Evolutionary conservation across 345 rosid genomes (phyloP).

Genomic region (Carallia pectinifolia): DNA sequence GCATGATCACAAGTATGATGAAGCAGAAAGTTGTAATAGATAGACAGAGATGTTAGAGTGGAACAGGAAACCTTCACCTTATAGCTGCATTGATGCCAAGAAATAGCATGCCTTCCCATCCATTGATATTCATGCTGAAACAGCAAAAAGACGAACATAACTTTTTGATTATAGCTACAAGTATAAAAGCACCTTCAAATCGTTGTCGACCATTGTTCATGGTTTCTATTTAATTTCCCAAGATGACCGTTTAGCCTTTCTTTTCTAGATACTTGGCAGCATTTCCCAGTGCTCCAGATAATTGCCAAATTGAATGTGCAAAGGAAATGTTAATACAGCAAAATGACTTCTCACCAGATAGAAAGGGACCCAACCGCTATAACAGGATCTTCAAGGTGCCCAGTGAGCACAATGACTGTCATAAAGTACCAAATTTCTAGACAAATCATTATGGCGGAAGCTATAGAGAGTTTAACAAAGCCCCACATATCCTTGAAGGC

Average conservation of each 20-base stretch:
- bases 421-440: conserved; percentile 98
- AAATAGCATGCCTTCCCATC: conserved; percentile 97
- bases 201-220: too few relatives aligned
- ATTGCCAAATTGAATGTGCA: background rate
- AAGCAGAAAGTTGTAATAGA: background rate
- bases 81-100: conserved; percentile 91
- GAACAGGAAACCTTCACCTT: conserved; percentile 40
- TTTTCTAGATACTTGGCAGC: too few relatives aligned
- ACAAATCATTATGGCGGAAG: conserved; percentile 96
- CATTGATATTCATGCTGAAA: conserved; percentile 92
- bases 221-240: too few relatives aligned
- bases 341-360: conserved; percentile 51
- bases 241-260: too few relatives aligned
- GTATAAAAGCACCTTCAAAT: too few relatives aligned
- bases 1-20: background rate
- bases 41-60: background rate
- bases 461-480: conserved; percentile 69
- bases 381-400: conserved; percentile 82
- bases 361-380: conserved; percentile 92
- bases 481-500: conserved; percentile 84
- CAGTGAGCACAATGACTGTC: conserved; percentile 91
- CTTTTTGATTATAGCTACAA: too few relatives aligned
- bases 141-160: conserved; percentile 6
- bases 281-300: too few relatives aligned
- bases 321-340: background rate